Conservation (phyloP, 1,284 basidiomycete species). For the Stereum hirsutum region DNA sequence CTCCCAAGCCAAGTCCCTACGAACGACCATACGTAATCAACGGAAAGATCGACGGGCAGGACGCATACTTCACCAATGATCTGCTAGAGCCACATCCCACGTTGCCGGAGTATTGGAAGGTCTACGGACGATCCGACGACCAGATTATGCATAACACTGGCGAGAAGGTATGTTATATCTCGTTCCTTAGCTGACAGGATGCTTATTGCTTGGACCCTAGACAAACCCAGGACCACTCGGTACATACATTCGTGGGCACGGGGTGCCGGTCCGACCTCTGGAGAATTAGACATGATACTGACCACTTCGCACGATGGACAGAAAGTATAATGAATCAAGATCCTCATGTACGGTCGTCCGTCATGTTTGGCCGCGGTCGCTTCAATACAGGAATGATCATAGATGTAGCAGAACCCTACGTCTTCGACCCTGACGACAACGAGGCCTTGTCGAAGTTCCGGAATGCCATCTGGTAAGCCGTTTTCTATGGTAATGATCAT, state of each 20-base stretch:
- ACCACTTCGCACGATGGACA: background rate
- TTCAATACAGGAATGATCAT: slow-evolving; percentile 12
- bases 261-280: background rate
- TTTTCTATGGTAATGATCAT: background rate
- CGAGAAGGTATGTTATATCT: slow-evolving; percentile 29
- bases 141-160: slow-evolving; percentile 43
- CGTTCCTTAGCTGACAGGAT: background rate
- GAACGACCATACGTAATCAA: slow-evolving; percentile 11
- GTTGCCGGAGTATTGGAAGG: slow-evolving; percentile 30
- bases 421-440: slow-evolving; percentile 10
- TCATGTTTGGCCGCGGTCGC: slow-evolving; percentile 12
- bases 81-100: slow-evolving; percentile 35
- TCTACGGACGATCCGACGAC: slow-evolving; percentile 40
- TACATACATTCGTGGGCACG: slow-evolving; percentile 5
- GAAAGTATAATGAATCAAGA: slow-evolving; percentile 12
- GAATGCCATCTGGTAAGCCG: slow-evolving; percentile 9
- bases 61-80: slow-evolving; percentile 30
- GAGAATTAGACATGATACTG: background rate
- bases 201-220: slow-evolving; percentile 5
- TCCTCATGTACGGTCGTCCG: slow-evolving; percentile 9
- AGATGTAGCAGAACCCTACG: slow-evolving; percentile 11
- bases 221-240: slow-evolving; percentile 23
- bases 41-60: slow-evolving; percentile 10
- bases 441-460: slow-evolving; percentile 8
- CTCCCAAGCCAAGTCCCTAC: background rate